Conservation (phyloP, 2,329 filamentous ascomycete species). For the Sarocladiaceae sp. region DNA sequence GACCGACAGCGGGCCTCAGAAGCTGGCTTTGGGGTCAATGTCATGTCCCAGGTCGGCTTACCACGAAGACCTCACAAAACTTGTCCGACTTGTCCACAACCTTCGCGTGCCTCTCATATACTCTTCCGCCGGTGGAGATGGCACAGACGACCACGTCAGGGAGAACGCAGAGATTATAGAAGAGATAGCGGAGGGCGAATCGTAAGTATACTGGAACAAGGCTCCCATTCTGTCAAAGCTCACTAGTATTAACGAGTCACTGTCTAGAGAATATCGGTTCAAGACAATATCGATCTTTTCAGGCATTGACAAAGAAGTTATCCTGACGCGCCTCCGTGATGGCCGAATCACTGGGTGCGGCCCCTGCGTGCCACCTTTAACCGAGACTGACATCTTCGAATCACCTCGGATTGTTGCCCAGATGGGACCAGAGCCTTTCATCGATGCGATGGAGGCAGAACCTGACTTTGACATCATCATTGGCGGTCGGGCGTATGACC, state of each 20-base stretch:
- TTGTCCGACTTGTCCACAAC: slow-evolving; percentile 24
- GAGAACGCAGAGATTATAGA: slow-evolving; percentile 30
- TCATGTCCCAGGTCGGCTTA: slow-evolving; percentile 34
- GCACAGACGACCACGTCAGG: slow-evolving; percentile 34
- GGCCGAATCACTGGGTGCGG: slow-evolving; percentile 30
- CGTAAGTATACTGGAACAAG: slow-evolving; percentile 8
- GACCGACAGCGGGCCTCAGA: slow-evolving; percentile 31
- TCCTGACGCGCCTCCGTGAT: slow-evolving; percentile 22
- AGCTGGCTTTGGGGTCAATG: slow-evolving; percentile 33
- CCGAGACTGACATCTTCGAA: slow-evolving; percentile 26
- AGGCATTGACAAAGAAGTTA: slow-evolving; percentile 25
- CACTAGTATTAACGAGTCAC: not conserved
- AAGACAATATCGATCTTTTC: slow-evolving; percentile 30
- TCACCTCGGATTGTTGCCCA: slow-evolving; percentile 32
- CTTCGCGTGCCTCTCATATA: slow-evolving; percentile 31
- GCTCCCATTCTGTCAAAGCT: no score
- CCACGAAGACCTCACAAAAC: slow-evolving; percentile 31
- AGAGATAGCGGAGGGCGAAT: slow-evolving; percentile 24
- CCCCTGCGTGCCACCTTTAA: slow-evolving; percentile 31
- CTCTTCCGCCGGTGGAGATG: slow-evolving; percentile 37
- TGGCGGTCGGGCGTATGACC: slow-evolving; percentile 33
- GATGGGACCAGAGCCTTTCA: slow-evolving; percentile 36
- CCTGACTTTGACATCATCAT: slow-evolving; percentile 38
- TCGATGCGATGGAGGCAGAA: slow-evolving; percentile 28
- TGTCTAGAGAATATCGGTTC: slow-evolving; percentile 14